These are phyloP conservation scores for Thalassiosira ordinaria DNA, from an alignment of 352 stramenopile species.

Conservation along the genomic window DNA sequence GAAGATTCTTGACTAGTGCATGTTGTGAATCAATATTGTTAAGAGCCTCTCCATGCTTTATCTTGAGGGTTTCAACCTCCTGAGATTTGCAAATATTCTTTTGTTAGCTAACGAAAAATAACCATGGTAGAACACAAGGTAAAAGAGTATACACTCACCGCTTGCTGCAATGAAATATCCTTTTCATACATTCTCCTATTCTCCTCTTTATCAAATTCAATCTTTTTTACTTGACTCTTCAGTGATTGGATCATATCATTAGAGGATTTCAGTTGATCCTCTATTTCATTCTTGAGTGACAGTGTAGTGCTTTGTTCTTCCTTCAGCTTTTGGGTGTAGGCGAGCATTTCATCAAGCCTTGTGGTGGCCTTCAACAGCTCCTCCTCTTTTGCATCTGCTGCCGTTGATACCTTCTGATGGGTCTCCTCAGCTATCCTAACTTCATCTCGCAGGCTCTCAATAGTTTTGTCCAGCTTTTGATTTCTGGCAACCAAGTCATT, in stretches of 20 bases:
- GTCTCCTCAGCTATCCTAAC: conserved; percentile 7
- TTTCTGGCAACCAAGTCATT: background rate
- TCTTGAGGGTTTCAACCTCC: conserved; percentile 48
- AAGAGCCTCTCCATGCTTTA: conserved; percentile 38
- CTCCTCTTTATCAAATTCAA: conserved; percentile 53
- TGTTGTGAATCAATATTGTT: conserved; percentile 45
- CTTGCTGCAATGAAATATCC: conserved; percentile 53
- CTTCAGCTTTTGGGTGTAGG: conserved; percentile 48
- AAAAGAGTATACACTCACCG: conserved; percentile 27
- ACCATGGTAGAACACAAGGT: too few relatives aligned
- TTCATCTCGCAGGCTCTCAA: conserved; percentile 11
- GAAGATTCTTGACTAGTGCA: conserved; percentile 47
- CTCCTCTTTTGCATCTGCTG: conserved; percentile 23
- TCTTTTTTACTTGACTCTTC: conserved; percentile 32
- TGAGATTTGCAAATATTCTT: too few relatives aligned
- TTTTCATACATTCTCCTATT: conserved; percentile 54
- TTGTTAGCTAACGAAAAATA: background rate
- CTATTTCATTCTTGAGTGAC: conserved; percentile 26
- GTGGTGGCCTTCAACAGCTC: conserved; percentile 13
- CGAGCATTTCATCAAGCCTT: conserved; percentile 40
- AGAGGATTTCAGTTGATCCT: conserved; percentile 40
- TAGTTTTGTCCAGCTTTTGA: conserved; percentile 2
- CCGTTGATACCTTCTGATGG: conserved; percentile 1
- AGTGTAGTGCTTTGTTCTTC: too few relatives aligned
- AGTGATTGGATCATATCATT: conserved; percentile 49